phyloP scores from a whole-genome alignment of 1,284 basidiomycete species.

The Cutaneotrichosporon sp. region DNA sequence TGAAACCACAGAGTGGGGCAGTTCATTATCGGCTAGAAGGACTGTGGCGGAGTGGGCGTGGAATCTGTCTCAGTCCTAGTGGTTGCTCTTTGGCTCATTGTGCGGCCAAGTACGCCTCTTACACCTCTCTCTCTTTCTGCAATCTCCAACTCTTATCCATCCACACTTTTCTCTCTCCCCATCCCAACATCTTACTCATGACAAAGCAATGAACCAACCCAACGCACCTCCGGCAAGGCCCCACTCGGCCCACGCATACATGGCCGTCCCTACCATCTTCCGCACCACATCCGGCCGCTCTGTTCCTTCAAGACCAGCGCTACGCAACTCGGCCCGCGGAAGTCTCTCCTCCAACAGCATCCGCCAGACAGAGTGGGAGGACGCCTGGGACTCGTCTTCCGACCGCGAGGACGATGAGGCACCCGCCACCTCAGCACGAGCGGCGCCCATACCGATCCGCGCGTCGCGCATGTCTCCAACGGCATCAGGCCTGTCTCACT shows the following conservation, averaged over 20 bases:
- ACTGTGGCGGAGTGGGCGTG: too few relatives aligned
- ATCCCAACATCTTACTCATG: constrained; percentile 10
- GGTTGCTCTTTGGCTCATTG: too few relatives aligned
- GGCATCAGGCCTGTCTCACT: not conserved
- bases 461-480: not conserved
- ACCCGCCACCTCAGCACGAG: not conserved
- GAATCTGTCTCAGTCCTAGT: too few relatives aligned
- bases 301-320: not conserved
- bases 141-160: not conserved
- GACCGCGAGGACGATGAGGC: constrained; percentile 63
- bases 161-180: not conserved
- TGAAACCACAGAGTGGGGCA: too few relatives aligned
- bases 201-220: constrained; percentile 16
- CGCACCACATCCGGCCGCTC: constrained; percentile 14
- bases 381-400: constrained; percentile 84
- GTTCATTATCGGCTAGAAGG: too few relatives aligned
- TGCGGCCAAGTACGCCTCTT: not conserved
- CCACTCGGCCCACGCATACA: constrained; percentile 47
- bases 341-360: not conserved
- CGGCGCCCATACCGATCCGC: constrained; percentile 22
- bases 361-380: constrained; percentile 63
- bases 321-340: constrained; percentile 55
- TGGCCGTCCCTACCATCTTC: constrained; percentile 30
- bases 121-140: not conserved
- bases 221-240: constrained; percentile 45